Conservation (phyloP, 2,329 filamentous ascomycete genomes). For the Ceratocystis eucalypticola region DNA sequence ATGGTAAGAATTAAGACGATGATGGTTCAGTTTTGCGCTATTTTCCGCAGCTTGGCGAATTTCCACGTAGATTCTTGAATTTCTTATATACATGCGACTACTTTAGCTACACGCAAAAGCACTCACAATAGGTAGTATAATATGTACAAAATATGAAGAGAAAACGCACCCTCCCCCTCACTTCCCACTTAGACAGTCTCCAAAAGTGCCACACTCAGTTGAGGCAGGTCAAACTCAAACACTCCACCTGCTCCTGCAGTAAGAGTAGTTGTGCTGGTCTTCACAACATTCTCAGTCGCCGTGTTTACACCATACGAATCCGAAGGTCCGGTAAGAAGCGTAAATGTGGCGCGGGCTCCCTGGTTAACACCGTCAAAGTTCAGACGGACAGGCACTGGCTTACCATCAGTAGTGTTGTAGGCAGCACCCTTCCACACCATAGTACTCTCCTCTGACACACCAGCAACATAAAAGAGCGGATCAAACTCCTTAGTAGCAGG, state of each 20-base stretch:
- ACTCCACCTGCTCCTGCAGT: slow-evolving; percentile 33
- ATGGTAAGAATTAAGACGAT: neutral
- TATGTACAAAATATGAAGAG: neutral
- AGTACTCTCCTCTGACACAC: slow-evolving; percentile 30
- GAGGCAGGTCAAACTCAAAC: slow-evolving; percentile 40
- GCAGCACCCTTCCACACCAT: slow-evolving; percentile 39
- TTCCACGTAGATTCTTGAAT: neutral
- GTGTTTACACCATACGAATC: slow-evolving; percentile 34
- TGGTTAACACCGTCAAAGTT: slow-evolving; percentile 32
- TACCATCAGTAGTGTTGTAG: slow-evolving; percentile 37
- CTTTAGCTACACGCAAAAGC: neutral
- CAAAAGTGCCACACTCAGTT: slow-evolving; percentile 43
- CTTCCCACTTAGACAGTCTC: slow-evolving; percentile 27
- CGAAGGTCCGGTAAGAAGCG: slow-evolving; percentile 32
- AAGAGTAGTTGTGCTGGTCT: slow-evolving; percentile 29
- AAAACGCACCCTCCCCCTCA: neutral
- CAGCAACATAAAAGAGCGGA: slow-evolving; percentile 39
- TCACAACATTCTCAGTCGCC: slow-evolving; percentile 37
- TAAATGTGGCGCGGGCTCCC: slow-evolving; percentile 32
- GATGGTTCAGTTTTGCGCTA: neutral
- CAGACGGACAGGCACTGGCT: slow-evolving; percentile 33
- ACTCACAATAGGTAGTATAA: neutral
- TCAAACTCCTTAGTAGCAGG: slow-evolving; percentile 31
- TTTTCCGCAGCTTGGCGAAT: neutral
- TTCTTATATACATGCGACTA: neutral